Evolutionary conservation across 1,139 yeast genomes (phyloP).

Genomic region (Saccharomyces hybrid): DNA sequence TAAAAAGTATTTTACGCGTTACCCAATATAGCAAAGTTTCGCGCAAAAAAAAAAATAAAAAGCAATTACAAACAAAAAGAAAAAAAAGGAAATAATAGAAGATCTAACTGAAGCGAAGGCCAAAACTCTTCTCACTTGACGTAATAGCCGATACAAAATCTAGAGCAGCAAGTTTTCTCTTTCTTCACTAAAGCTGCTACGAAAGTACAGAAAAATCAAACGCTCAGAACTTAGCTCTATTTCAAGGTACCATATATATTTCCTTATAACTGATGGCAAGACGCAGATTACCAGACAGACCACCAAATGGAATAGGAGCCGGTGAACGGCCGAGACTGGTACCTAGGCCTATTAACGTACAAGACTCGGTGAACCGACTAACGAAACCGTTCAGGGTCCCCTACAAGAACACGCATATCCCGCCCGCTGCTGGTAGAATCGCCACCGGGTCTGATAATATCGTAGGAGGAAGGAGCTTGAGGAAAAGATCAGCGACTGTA

Average conservation of each 20-base stretch:
- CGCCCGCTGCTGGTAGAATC: conserved; percentile 15
- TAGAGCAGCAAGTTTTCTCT: background rate
- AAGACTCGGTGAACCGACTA: conserved; percentile 28
- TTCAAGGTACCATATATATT: background rate
- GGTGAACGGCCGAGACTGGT: conserved; percentile 31
- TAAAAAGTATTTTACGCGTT: background rate
- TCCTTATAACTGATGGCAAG: conserved; percentile 20
- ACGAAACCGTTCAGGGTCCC: conserved; percentile 44
- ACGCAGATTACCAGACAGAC: conserved; percentile 30
- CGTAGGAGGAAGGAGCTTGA: conserved; percentile 34
- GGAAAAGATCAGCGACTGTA: conserved; percentile 32
- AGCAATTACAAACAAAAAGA: background rate
- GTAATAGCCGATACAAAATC: background rate
- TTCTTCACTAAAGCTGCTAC: background rate
- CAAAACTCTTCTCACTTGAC: background rate
- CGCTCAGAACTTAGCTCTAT: background rate
- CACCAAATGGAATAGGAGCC: conserved; percentile 34
- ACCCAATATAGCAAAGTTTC: background rate
- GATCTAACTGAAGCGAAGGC: background rate
- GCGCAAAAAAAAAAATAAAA: background rate
- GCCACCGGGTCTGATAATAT: conserved; percentile 30
- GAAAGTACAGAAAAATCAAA: background rate
- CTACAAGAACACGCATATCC: conserved; percentile 26
- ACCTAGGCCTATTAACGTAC: conserved; percentile 26
- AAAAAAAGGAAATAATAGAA: background rate